A percentile compares a stretch with the other conserved stretches of the same genome.
Evolutionary conservation across 1,139 yeast species (phyloP).

Genomic region (Tardiomyces depauwii): DNA sequence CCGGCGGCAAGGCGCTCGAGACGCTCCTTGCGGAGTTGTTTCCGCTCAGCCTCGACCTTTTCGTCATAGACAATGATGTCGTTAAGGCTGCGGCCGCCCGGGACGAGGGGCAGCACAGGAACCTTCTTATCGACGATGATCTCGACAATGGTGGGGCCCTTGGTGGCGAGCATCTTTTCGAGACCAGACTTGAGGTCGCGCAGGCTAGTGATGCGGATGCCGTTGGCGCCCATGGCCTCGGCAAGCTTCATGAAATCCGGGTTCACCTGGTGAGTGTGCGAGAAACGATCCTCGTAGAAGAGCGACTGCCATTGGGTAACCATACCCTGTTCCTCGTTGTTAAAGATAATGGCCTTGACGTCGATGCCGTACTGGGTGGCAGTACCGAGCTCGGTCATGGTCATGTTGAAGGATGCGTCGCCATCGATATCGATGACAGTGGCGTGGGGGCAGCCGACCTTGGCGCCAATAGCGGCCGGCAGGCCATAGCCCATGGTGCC

Average conservation of each 20-base stretch:
- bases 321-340: conserved; percentile 99
- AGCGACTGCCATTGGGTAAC: conserved; percentile 99
- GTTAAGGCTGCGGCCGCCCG: conserved; percentile 89
- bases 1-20: not conserved
- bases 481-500: conserved; percentile 98
- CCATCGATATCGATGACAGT: conserved; percentile 95
- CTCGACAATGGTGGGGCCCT: conserved; percentile 84
- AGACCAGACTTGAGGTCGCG: conserved; percentile 54
- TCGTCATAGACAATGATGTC: conserved; percentile 84
- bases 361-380: conserved; percentile 94
- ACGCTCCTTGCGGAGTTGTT: conserved; percentile 31
- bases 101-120: conserved; percentile 97
- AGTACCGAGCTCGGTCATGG: conserved; percentile 81
- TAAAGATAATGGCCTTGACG: conserved; percentile 75
- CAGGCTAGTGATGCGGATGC: conserved; percentile 59
- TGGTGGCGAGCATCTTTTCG: conserved; percentile 58
- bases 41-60: conserved; percentile 64
- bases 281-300: conserved; percentile 90
- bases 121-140: conserved; percentile 91
- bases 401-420: conserved; percentile 97
- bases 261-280: conserved; percentile 92
- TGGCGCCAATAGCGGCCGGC: conserved; percentile 98
- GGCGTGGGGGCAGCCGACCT: conserved; percentile 90
- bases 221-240: conserved; percentile 87
- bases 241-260: conserved; percentile 91